Evolutionary conservation across 2,329 filamentous ascomycete species (phyloP), one percentile per base, ranked within the genome.

Genomic region (Biscogniauxia mediterranea): DNA sequence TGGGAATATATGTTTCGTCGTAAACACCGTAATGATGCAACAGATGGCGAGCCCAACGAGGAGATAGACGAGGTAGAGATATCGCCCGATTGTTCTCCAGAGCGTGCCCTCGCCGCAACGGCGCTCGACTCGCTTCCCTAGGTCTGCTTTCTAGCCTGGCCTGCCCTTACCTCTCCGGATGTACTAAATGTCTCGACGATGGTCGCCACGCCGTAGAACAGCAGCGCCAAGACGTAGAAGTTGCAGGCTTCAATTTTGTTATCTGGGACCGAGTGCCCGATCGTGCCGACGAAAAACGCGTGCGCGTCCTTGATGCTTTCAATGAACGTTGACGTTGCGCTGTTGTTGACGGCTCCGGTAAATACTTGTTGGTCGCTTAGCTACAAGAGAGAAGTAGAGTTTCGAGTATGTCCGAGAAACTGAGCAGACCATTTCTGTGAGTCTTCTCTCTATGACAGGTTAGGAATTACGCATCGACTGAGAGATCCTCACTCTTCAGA

Each of bases 211-310:
- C 62, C 62, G 52, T 69, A 71, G 57, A 67, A 71, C 1, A 71
- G 61, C 2, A 71, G n/a, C 17, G 65, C 69, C 53, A 69, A 15
- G 20, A 71, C 55, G 38, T 68, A 71, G 26, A 60, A 58, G 49
- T 69, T 68, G 66, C 67, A 71, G 9, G 69, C 71, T 49, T 70
- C 65, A 60, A 72, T 66, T 26, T 57, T 60, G 59, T 68, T 69
- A 7, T 56, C 50, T 1, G 67, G 68, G 17, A 63, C 64, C 25
- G 63, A 66, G 3, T 62, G 5, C n/a, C 9, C 26, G 2, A 70
- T 20, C 9, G 58, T 63, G 13, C 62, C 52, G 7, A 20, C n/a
- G 56, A 68, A 67, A 56, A 71, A 71, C 1, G 51, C 42, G 0
- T 55, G n/a, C 1, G 59, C 59, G 46, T 38, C 65, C 23, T 61